A percentile compares a stretch with the other conserved stretches of the same genome.
These are phyloP conservation scores for Talaromyces sp. DNA, from an alignment of 2,329 filamentous ascomycete genomes.

Conservation along the genomic window DNA sequence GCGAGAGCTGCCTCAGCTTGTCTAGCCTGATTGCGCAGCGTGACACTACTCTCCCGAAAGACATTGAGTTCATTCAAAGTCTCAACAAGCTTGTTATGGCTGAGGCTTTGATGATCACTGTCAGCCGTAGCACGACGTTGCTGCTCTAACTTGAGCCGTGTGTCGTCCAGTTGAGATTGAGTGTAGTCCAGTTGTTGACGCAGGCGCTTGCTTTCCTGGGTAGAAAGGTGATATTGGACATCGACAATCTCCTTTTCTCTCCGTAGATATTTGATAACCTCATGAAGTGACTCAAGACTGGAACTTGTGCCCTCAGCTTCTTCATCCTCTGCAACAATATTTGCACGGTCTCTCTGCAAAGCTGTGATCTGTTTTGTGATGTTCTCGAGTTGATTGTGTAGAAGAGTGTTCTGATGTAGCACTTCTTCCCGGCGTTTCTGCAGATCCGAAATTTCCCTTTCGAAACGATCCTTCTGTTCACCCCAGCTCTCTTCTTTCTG, in stretches of 20 bases:
- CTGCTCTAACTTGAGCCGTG: constrained; percentile 82
- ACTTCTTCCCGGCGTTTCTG: constrained; percentile 77
- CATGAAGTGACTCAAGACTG: constrained; percentile 72
- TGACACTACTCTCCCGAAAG: constrained; percentile 90
- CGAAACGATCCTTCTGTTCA: constrained; percentile 73
- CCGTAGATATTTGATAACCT: constrained; percentile 85
- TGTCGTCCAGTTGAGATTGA: constrained; percentile 83
- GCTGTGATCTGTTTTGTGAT: constrained; percentile 74
- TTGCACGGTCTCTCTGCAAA: constrained; percentile 70
- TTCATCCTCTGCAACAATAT: constrained; percentile 51
- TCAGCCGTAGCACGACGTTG: constrained; percentile 76
- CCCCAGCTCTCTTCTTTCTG: constrained; percentile 87
- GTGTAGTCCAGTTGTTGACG: constrained; percentile 87
- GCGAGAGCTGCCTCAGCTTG: constrained; percentile 72
- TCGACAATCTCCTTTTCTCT: constrained; percentile 97
- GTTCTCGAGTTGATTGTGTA: constrained; percentile 84
- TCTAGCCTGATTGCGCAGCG: constrained; percentile 79
- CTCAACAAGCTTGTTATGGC: constrained; percentile 86
- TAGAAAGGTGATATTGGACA: constrained; percentile 87
- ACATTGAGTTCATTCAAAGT: constrained; percentile 94
- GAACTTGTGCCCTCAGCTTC: constrained; percentile 50
- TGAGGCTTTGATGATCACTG: constrained; percentile 67
- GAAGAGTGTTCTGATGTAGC: constrained; percentile 81
- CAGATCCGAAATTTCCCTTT: constrained; percentile 77
- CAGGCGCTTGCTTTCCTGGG: constrained; percentile 80